phyloP scores from a whole-genome alignment of 768 basidiomycete species.

The Pleurotus eryngii region DNA sequence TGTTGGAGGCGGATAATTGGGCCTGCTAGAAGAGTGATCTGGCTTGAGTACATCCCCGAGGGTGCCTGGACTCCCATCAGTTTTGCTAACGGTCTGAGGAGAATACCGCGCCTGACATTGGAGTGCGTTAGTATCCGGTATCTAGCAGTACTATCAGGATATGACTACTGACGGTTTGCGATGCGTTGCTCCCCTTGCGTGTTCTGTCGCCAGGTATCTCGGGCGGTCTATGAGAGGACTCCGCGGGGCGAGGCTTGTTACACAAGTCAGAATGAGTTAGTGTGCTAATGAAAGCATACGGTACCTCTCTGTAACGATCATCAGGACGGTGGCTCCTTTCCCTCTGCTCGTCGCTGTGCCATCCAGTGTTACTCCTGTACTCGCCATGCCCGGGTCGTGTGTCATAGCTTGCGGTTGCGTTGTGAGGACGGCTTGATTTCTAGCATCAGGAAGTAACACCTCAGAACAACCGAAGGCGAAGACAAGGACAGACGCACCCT shows the following conservation, averaged over 20 bases:
- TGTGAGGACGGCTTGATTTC: not conserved
- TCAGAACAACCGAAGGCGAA: not conserved
- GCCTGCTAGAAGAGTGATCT: not conserved
- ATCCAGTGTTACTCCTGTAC: not conserved
- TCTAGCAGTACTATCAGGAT: not conserved
- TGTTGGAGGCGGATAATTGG: not conserved
- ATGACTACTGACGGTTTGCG: not conserved
- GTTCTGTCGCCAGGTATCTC: not conserved
- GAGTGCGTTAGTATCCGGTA: not conserved
- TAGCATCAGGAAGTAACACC: not conserved
- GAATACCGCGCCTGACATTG: not conserved
- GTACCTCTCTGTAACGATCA: slow-evolving; percentile 3
- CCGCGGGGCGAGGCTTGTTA: not conserved
- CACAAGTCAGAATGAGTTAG: too few relatives aligned
- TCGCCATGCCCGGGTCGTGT: not conserved
- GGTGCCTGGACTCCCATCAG: not conserved
- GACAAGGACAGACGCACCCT: not conserved
- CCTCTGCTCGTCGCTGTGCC: slow-evolving; percentile 2
- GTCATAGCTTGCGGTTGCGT: not conserved
- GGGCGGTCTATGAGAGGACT: not conserved
- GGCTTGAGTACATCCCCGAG: not conserved
- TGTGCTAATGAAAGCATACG: too few relatives aligned
- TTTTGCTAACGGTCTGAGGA: not conserved
- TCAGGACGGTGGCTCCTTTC: not conserved
- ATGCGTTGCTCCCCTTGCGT: slow-evolving; percentile 2